Evolutionary conservation across 768 basidiomycete genomes (phyloP).

Genomic region (Russula virescens): DNA sequence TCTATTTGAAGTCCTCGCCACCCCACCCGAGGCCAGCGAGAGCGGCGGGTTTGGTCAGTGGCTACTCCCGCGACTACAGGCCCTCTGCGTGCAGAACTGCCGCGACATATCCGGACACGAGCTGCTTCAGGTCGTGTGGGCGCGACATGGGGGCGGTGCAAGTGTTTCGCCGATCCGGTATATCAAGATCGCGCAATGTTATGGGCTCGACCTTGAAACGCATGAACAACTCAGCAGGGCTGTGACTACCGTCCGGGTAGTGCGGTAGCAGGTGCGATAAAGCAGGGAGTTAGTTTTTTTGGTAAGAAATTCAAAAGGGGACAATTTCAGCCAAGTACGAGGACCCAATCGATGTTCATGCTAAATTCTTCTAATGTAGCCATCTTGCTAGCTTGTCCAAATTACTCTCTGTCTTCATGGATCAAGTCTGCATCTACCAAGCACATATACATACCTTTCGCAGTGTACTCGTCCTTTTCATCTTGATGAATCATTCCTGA

Average conservation of each 20-base stretch:
- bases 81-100: conserved; percentile 29
- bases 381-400: background rate
- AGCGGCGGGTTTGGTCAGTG: conserved; percentile 20
- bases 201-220: conserved; percentile 26
- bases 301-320: background rate
- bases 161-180: conserved; percentile 27
- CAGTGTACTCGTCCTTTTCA: background rate
- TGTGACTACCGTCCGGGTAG: conserved; percentile 27
- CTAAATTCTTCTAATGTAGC: background rate
- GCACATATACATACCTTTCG: conserved; percentile 9
- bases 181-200: conserved; percentile 29
- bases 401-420: background rate
- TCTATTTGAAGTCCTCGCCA: conserved; percentile 30
- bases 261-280: conserved; percentile 11
- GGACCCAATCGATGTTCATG: background rate
- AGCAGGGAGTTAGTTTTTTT: background rate
- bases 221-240: conserved; percentile 26
- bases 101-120: conserved; percentile 31
- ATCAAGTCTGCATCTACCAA: conserved; percentile 10
- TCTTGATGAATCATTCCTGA: background rate
- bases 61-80: conserved; percentile 30
- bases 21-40: conserved; percentile 19
- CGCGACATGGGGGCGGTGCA: conserved; percentile 23
- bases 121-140: conserved; percentile 27
- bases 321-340: background rate